A percentile compares a stretch with the other conserved stretches of the same genome.
phyloP scores from a whole-genome alignment of 2,329 filamentous ascomycete genomes.

The Aplosporella prunicola region DNA sequence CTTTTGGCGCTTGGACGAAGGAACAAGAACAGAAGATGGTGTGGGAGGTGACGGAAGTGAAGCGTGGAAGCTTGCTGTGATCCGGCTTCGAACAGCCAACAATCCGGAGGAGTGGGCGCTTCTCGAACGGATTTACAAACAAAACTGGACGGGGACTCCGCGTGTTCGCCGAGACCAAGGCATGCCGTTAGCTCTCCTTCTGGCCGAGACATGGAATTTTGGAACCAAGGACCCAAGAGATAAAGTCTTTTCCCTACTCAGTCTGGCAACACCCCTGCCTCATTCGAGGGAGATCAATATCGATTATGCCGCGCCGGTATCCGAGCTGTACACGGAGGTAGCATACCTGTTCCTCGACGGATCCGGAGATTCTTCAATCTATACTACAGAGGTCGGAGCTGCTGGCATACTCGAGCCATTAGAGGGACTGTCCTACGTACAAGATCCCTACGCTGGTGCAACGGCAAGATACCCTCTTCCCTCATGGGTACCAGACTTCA shows the following conservation, averaged over 20 bases:
- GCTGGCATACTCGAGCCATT: background rate
- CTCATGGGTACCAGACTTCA: background rate
- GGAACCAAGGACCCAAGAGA: slow-evolving; percentile 1
- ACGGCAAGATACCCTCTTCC: background rate
- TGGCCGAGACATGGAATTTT: background rate
- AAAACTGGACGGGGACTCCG: background rate
- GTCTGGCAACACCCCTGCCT: background rate
- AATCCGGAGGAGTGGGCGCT: slow-evolving; percentile 1
- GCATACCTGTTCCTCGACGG: background rate
- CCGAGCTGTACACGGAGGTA: background rate
- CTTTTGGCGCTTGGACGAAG: slow-evolving; percentile 3
- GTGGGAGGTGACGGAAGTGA: slow-evolving; percentile 3
- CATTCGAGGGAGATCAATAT: background rate
- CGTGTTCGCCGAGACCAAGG: background rate
- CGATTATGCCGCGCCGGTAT: background rate
- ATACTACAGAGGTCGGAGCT: background rate
- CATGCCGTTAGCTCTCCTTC: background rate
- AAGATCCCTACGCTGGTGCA: background rate
- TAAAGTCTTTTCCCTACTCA: slow-evolving; percentile 2
- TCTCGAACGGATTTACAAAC: background rate
- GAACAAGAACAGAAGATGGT: background rate
- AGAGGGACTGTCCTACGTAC: background rate
- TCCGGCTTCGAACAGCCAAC: background rate
- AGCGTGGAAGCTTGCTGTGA: slow-evolving; percentile 3
- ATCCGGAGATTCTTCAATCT: background rate